Conservation (phyloP, 1,139 yeast genomes). For the Candida glucosophila region DNA sequence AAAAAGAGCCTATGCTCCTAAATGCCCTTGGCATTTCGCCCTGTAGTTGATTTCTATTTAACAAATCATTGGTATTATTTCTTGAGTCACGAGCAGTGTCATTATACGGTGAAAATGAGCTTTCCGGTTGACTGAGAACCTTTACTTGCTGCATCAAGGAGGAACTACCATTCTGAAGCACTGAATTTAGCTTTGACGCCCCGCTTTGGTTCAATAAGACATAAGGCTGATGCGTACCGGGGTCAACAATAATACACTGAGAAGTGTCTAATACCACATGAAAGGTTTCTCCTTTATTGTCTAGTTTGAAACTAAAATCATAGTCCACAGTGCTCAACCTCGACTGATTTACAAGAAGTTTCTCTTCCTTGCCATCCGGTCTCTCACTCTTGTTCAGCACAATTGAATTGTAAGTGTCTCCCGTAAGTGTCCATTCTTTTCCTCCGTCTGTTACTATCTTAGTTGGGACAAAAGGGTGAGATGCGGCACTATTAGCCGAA, state of each 20-base stretch:
- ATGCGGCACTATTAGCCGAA: conserved; percentile 1
- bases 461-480: conserved; percentile 14
- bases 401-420: conserved; percentile 19
- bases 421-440: conserved; percentile 17
- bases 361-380: conserved; percentile 4
- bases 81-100: no score
- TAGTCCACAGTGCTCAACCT: conserved; percentile 15
- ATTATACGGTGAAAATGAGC: no score
- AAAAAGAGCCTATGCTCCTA: no score
- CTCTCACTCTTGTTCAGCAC: conserved; percentile 3
- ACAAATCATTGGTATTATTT: no score
- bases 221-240: conserved; percentile 27
- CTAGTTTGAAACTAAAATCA: conserved; percentile 12
- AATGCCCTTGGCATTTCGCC: no score
- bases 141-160: conserved; percentile 15
- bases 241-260: conserved; percentile 36
- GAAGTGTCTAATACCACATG: conserved; percentile 24
- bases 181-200: conserved; percentile 16
- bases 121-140: no score
- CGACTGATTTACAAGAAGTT: conserved; percentile 15
- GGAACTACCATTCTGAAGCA: conserved; percentile 8
- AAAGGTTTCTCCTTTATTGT: conserved; percentile 6
- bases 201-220: conserved; percentile 30
- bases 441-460: conserved; percentile 16
- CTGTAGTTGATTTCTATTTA: no score